Evolutionary conservation across 257 asterid species (phyloP).

Genomic region (Solanum corneliomulleri): DNA sequence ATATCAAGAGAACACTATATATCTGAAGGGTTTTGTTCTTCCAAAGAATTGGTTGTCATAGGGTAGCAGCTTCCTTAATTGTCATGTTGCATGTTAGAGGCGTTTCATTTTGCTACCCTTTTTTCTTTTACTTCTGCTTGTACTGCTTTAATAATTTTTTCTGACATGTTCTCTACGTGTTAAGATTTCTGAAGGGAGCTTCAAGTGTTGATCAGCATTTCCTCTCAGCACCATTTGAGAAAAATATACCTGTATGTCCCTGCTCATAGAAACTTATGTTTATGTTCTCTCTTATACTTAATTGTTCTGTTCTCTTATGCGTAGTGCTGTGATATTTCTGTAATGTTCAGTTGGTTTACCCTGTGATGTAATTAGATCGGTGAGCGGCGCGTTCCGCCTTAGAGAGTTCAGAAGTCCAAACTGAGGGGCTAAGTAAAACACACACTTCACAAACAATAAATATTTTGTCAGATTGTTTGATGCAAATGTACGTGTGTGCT

Average conservation of each 20-base stretch:
- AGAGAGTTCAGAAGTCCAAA: not conserved
- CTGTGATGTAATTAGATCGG: not conserved
- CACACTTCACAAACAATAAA: not conserved
- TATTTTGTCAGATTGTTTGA: not conserved
- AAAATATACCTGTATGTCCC: constrained; percentile 74
- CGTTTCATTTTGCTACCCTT: not conserved
- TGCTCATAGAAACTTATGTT: not conserved
- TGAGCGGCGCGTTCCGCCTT: not conserved
- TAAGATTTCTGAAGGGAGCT: constrained; percentile 95
- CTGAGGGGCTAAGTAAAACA: not conserved
- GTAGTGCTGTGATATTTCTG: not conserved
- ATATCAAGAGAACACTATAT: not conserved
- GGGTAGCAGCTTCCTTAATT: not conserved
- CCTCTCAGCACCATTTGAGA: constrained; percentile 63
- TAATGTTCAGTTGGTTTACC: not conserved
- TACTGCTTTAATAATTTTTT: not conserved
- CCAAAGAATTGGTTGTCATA: not conserved
- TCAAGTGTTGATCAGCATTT: constrained; percentile 90
- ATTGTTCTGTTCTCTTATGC: not conserved
- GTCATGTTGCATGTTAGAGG: not conserved
- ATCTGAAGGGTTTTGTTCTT: not conserved
- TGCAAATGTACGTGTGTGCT: not conserved
- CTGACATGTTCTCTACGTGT: constrained; percentile 10
- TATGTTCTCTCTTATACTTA: not conserved
- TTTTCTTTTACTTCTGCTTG: not conserved